Percentiles rank a stretch among this genome's conserved stretches.
These are phyloP conservation scores for Fusarium virguliforme DNA, from an alignment of 2,329 filamentous ascomycete genomes.

Conservation along the genomic window DNA sequence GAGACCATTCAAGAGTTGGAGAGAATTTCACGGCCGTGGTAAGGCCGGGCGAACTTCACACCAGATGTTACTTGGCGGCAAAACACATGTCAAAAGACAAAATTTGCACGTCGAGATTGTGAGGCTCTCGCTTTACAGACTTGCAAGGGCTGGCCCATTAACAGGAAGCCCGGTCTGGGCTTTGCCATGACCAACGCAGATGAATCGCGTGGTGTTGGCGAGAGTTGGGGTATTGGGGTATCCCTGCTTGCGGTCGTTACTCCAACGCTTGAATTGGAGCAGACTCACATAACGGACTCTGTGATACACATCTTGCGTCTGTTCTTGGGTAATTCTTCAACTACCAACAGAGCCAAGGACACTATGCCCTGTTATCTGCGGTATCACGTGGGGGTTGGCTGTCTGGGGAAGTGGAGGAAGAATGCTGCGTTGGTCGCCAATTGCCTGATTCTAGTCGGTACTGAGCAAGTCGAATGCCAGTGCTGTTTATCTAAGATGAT, in stretches of 20 bases:
- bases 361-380: slow-evolving; percentile 2
- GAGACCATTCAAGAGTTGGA: slow-evolving; percentile 33
- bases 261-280: slow-evolving; percentile 14
- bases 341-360: not conserved
- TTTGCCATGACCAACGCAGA: not conserved
- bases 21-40: slow-evolving; percentile 35
- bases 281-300: not conserved
- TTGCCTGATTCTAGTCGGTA: not conserved
- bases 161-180: not conserved
- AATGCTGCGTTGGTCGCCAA: not conserved
- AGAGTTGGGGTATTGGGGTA: slow-evolving; percentile 26
- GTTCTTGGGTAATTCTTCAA: not conserved
- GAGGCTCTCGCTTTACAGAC: not conserved
- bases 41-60: slow-evolving; percentile 35
- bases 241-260: slow-evolving; percentile 8
- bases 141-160: not conserved
- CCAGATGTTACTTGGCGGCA: slow-evolving; percentile 21
- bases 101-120: not conserved
- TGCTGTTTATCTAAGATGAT: no score
- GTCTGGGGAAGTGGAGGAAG: slow-evolving; percentile 23
- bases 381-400: slow-evolving; percentile 17
- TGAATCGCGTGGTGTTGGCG: not conserved
- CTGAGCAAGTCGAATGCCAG: no score
- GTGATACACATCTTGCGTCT: not conserved
- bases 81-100: not conserved